phyloP scores from a whole-genome alignment of 345 rosid genomes.

The Eucalyptus sp. region DNA sequence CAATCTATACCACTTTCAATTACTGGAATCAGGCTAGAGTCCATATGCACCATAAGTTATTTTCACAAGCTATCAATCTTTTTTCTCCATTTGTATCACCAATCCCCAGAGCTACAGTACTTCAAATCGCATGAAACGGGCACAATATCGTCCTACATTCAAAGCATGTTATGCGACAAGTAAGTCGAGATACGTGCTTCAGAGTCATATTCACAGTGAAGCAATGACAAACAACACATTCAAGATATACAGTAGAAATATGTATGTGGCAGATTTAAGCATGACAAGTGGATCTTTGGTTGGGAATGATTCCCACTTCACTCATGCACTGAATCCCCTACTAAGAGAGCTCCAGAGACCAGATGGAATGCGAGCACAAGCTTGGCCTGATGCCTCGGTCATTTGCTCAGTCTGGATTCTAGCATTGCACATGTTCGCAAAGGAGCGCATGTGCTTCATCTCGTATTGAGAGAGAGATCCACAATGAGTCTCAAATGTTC shows the following conservation, averaged over 20 bases:
- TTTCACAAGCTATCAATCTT: no score
- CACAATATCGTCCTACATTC: neutral
- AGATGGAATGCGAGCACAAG: slow-evolving; percentile 59
- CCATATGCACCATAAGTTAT: no score
- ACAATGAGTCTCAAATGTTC: no score
- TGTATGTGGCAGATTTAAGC: neutral
- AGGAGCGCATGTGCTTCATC: no score
- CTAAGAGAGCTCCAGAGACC: slow-evolving; percentile 79
- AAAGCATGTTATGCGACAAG: neutral
- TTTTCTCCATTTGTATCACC: no score
- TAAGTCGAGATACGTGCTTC: neutral
- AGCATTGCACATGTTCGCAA: no score
- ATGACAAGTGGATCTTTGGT: neutral
- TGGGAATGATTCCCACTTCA: neutral
- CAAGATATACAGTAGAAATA: neutral
- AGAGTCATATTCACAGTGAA: slow-evolving; percentile 3
- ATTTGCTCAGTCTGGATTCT: slow-evolving; percentile 19
- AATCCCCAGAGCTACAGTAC: no score
- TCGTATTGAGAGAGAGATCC: no score
- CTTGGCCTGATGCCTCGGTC: slow-evolving; percentile 77
- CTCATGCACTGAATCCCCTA: slow-evolving; percentile 64
- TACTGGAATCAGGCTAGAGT: no score
- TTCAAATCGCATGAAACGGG: neutral
- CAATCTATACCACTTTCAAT: no score
- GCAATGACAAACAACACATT: neutral